A percentile compares a stretch with the other conserved stretches of the same genome.
These are phyloP conservation scores for Penicillium taxi DNA, from an alignment of 495 filamentous ascomycete species.

Conservation along the genomic window DNA sequence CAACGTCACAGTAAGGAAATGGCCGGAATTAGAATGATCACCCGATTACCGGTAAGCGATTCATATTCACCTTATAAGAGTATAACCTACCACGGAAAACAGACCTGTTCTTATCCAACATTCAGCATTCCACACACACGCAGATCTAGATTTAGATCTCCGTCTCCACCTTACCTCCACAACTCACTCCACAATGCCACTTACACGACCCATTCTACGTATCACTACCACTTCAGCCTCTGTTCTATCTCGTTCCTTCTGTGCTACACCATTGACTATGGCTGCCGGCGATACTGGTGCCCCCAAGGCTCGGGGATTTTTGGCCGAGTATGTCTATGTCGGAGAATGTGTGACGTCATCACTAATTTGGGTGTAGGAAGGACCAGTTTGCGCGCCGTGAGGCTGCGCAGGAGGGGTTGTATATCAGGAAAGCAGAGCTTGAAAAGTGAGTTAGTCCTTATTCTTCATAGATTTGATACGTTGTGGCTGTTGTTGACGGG, in stretches of 20 bases:
- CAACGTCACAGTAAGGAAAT: too few species aligned
- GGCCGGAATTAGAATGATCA: neutral
- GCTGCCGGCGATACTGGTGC: constrained; percentile 54
- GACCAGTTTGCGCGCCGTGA: constrained; percentile 84
- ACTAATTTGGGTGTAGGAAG: constrained; percentile 33
- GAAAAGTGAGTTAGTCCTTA: constrained; percentile 52
- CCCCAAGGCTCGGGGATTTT: constrained; percentile 39
- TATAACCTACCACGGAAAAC: too few species aligned
- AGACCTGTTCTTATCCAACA: too few species aligned
- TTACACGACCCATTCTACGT: constrained; percentile 46
- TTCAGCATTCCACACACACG: neutral
- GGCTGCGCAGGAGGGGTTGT: constrained; percentile 67
- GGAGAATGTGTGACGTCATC: constrained; percentile 19
- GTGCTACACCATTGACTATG: constrained; percentile 49
- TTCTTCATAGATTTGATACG: neutral
- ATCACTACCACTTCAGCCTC: constrained; percentile 23
- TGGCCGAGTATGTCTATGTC: constrained; percentile 32
- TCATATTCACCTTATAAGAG: too few species aligned
- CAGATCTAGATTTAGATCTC: too few species aligned
- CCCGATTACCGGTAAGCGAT: constrained; percentile 4
- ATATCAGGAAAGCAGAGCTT: constrained; percentile 68
- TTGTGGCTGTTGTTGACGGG: neutral
- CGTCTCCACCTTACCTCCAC: constrained; percentile 4
- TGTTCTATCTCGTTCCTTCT: constrained; percentile 48
- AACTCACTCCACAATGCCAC: constrained; percentile 13